Base-by-base conservation (phyloP, 768 basidiomycete genomes). In the Hygrophorus pudorinus region DNA sequence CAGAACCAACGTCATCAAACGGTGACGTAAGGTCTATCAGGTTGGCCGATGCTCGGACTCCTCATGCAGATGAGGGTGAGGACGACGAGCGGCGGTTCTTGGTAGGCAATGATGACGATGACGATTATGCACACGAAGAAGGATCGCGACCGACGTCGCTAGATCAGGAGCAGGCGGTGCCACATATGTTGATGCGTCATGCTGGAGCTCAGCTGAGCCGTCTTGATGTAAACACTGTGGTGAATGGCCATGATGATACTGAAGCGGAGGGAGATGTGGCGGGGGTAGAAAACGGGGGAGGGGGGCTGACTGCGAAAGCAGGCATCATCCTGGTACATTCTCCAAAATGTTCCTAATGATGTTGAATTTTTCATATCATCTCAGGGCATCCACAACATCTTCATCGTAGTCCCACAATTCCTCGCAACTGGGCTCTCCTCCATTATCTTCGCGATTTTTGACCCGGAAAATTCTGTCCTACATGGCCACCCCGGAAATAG, bases 361-460 rank as follows among this genome's bases (percentile, higher is more conserved):
- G 31, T 44, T 34, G 38, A 43, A 42, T 18, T 21, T 14, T 4
- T 45, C 10, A 11, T 29, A 36, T 28, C 36, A 30, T 31, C 30
- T 28, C 48, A 91, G 88, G 92, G 94, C 32, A 94, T 97, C 42
- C 92, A 97, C 62, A 97, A 96, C 56, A 76, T 96, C 47, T 94
- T 86, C 61, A 69, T 98, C 49, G 94, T 97, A 47, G 65, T 96
- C 5, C 94, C 94, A 0, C 94, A 98, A 56, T 93, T 97, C 63
- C 71, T 98, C 32, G 84, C 93, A 27, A 93, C 88, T 0, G 90
- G 81, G 17, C 60, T 97, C 4, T 80, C 90, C 0, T 78, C 91
- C 8, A 65, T 93, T 48, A 73, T 97, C 37, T 96, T 98, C 55
- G 86, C 85, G 12, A 62, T 96, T 4, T 70, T 91, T 48, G 92